Base-by-base conservation (phyloP, 169 alveolate species). In the Ichthyophthirius multifiliis region DNA sequence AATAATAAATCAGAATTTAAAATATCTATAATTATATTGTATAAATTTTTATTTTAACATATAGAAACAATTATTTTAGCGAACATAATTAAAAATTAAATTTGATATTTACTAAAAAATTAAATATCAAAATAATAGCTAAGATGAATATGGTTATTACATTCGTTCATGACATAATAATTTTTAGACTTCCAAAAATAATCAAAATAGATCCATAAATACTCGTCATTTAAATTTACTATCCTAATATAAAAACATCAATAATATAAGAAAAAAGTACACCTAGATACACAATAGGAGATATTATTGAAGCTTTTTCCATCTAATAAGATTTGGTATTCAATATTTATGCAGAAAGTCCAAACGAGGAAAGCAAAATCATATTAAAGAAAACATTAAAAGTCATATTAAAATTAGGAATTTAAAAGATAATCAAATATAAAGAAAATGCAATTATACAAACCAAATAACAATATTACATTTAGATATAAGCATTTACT, bases 271-370 rank as follows among this genome's bases (percentile, higher is more conserved):
- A 55, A 5, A 55, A 27, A 16, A 55, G 41, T 20, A 55, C 18
- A 27, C 31, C 13, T 16, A 55, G 71, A 55, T 55, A 55, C 31
- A 27, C 13, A n/a, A 55, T 20, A 27, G 71, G 71, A 55, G 71
- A 55, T 55, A 55, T 55, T 4, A 55, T 27, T 55, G 71, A 55
- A 55, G 71, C 71, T n/a, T 55, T 55, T 55, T 55, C 71, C 13
- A 55, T 13, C 23, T 34, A 13, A 23, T 55, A 55, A 20, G 71
- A 34, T 55, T 55, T 55, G 16, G 71, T 27, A 18, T 27, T 27
- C 31, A 55, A 27, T 16, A 55, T 3, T 55, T 55, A 55, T 27
- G 43, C 71, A 55, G 31, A 12, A 55, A 55, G 31, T 10, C 71
- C 71, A 55, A 2, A 20, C 3, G 31, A 55, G 23, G 71, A 55